These are phyloP conservation scores for Mycotypha africana DNA, from an alignment of 371 early-diverging fungal genomes.

Conservation along the genomic window DNA sequence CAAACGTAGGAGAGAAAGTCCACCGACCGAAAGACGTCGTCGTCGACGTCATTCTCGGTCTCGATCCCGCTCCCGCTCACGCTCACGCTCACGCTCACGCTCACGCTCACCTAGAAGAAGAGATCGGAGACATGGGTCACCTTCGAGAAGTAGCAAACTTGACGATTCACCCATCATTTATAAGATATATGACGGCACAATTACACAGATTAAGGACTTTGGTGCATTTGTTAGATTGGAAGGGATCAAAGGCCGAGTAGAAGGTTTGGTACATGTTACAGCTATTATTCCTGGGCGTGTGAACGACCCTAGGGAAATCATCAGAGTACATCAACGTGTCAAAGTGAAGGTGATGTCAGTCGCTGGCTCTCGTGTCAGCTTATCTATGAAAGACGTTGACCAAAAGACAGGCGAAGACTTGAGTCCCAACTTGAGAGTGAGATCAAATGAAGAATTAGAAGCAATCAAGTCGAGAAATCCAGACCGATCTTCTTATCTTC, in stretches of 20 bases:
- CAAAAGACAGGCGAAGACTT: conserved; percentile 88
- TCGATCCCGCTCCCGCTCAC: not conserved
- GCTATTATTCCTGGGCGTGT: conserved; percentile 67
- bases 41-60: conserved; percentile 15
- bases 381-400: conserved; percentile 95
- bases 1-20: conserved; percentile 23
- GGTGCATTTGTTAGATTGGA: conserved; percentile 89
- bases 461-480: conserved; percentile 61
- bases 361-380: conserved; percentile 69
- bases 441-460: conserved; percentile 53
- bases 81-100: conserved; percentile 14
- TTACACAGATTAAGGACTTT: conserved; percentile 82
- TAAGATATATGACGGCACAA: conserved; percentile 84
- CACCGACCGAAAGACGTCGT: conserved; percentile 18
- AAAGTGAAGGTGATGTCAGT: conserved; percentile 93
- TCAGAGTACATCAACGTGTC: conserved; percentile 72
- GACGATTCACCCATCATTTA: conserved; percentile 82
- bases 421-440: conserved; percentile 54
- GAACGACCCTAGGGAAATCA: conserved; percentile 75
- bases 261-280: conserved; percentile 89
- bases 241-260: conserved; percentile 63
- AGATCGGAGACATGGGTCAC: too few relatives aligned
- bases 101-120: conserved; percentile 17
- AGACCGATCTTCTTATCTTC: conserved; percentile 48
- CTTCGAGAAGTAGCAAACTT: too few relatives aligned